phyloP scores from a whole-genome alignment of 352 stramenopile species.

The Saprolegnia parasitica region DNA sequence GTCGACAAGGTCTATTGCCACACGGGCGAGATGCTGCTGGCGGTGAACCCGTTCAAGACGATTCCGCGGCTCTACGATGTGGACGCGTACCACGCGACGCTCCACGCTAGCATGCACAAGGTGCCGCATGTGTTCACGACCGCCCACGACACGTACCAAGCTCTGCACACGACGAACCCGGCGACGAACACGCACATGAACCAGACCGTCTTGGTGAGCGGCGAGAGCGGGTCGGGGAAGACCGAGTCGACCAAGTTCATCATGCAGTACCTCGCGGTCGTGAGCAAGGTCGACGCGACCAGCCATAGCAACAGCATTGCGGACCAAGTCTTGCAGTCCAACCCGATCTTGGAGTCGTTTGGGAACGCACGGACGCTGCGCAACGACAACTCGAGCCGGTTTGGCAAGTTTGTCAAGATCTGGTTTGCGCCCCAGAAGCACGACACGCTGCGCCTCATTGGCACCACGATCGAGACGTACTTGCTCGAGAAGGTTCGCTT shows the following conservation, averaged over 20 bases:
- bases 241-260: slow-evolving; percentile 38
- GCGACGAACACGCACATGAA: slow-evolving; percentile 20
- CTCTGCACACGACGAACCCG: slow-evolving; percentile 13
- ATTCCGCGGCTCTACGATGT: slow-evolving; percentile 28
- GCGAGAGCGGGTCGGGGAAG: slow-evolving; percentile 36
- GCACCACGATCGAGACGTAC: slow-evolving; percentile 41
- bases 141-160: slow-evolving; percentile 30
- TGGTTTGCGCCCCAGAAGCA: slow-evolving; percentile 29
- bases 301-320: slow-evolving; percentile 16
- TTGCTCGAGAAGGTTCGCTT: slow-evolving; percentile 40
- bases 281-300: slow-evolving; percentile 13
- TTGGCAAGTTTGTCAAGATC: slow-evolving; percentile 49
- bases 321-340: slow-evolving; percentile 44
- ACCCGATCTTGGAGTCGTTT: slow-evolving; percentile 50
- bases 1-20: slow-evolving; percentile 44
- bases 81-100: slow-evolving; percentile 2
- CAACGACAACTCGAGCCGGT: slow-evolving; percentile 42
- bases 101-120: neutral
- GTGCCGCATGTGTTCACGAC: slow-evolving; percentile 33
- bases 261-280: slow-evolving; percentile 32
- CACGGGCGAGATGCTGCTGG: slow-evolving; percentile 30
- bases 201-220: slow-evolving; percentile 35
- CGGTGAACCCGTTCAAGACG: slow-evolving; percentile 32
- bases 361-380: slow-evolving; percentile 38
- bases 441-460: slow-evolving; percentile 27